Percentiles rank a stretch among this genome's conserved stretches.
Evolutionary conservation across 2,329 filamentous ascomycete species (phyloP).

Genomic region (Dendrostoma leiphaemia): DNA sequence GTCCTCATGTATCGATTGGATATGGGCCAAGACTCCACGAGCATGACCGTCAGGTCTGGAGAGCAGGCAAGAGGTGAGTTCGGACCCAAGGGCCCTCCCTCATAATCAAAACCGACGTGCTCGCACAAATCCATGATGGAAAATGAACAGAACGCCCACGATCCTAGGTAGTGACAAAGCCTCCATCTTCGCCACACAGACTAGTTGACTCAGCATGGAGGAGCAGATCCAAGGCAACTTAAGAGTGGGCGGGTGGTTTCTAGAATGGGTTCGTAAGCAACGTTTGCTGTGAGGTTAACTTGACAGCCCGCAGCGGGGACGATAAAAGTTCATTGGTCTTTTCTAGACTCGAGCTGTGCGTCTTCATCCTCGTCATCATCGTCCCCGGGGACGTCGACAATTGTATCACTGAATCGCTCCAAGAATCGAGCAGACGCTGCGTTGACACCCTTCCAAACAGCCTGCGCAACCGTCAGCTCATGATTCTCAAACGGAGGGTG

Average conservation of each 20-base stretch:
- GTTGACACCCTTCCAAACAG: conserved; percentile 79
- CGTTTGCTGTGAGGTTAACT: neutral
- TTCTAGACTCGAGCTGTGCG: conserved; percentile 29
- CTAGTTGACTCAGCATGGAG: conserved; percentile 89
- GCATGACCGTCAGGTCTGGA: conserved; percentile 21
- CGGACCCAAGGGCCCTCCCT: conserved; percentile 22
- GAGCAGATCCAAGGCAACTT: conserved; percentile 81
- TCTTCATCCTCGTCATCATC: conserved; percentile 49
- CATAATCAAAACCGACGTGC: conserved; percentile 29
- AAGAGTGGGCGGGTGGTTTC: conserved; percentile 87
- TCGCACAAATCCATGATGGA: conserved; percentile 30
- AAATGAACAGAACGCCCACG: conserved; percentile 49
- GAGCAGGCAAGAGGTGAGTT: conserved; percentile 25
- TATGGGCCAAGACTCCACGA: conserved; percentile 4
- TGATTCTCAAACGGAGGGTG: conserved; percentile 8
- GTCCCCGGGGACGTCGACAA: conserved; percentile 75
- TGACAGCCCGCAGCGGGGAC: neutral
- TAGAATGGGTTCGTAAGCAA: neutral
- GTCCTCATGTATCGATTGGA: conserved; percentile 18
- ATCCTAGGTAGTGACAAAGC: conserved; percentile 41
- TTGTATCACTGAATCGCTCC: conserved; percentile 72
- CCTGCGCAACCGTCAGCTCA: conserved; percentile 43
- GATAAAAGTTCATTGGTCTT: conserved; percentile 21
- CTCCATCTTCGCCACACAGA: conserved; percentile 85
- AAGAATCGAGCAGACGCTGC: conserved; percentile 71